Evolutionary conservation across 306 rosid species (phyloP).

Genomic region (Calophaca sinica): DNA sequence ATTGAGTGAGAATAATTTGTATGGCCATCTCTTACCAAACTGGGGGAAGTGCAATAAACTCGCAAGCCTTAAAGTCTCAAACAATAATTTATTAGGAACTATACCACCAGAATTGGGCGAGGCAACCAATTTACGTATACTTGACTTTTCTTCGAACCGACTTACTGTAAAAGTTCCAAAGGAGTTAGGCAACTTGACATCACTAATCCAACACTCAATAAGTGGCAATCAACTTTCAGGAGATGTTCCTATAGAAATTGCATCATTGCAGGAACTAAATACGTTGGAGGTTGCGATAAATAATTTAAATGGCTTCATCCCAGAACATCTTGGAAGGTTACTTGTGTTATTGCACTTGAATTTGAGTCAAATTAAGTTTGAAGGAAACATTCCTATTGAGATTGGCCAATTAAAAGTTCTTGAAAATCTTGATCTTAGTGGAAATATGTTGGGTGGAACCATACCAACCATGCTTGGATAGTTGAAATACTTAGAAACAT

Average conservation of each 20-base stretch:
- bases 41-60: conserved; percentile 4
- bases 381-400: neutral
- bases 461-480: neutral
- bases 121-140: neutral
- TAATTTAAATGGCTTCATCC: neutral
- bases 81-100: neutral
- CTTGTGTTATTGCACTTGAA: neutral
- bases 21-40: neutral
- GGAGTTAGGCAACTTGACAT: neutral
- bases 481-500: neutral
- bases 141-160: neutral
- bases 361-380: neutral
- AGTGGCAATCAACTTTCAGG: neutral
- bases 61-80: neutral
- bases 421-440: conserved; percentile 3
- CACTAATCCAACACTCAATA: neutral
- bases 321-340: neutral
- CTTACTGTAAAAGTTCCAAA: neutral
- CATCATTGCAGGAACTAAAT: neutral
- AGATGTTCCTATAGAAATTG: neutral
- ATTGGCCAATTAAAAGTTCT: neutral
- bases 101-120: neutral
- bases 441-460: neutral
- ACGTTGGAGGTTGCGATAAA: neutral
- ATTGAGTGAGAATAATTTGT: neutral